Base-by-base conservation (phyloP, 352 stramenopile genomes). In the Globisporangium okanoganense region DNA sequence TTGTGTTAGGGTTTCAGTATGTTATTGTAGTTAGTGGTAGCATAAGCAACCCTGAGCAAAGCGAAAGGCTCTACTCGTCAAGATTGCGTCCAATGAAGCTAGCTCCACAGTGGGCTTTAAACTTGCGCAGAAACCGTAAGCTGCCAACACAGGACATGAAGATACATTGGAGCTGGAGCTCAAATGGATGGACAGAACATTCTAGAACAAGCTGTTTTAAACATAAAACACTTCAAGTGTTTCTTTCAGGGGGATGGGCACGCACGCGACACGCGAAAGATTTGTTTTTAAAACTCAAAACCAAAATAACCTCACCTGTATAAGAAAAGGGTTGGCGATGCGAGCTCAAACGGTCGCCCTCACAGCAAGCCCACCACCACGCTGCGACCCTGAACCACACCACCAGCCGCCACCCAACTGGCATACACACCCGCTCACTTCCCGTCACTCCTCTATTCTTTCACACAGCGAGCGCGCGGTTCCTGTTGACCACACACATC, bases 141-240 rank as follows among this genome's bases (percentile, higher is more conserved):
- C 12, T 13, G 47, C 16, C 24, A 22, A 9, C 16, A 16, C 2
- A 38, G 25, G 6, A 6, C 29, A 7, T 22, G 33, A 41, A 41
- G 29, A 55, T 18, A 0, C 20, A 1, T 41, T 27, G 16, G 38
- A 55, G 49, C 8, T 24, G 9, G 29, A 41, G 27, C 16, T 0
- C 12, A 20, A 24, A 16, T 14, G 27, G 29, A 55, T 55, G 52
- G 20, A 13, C 7, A 35, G 52, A 58, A 36, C 13, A 58, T 58
- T 58, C 52, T 47, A 58, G 52, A 58, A 58, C 7, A 58, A 36
- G 29, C 13, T 41, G 49, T 41, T 41, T 41, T 41, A 55, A 55
- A 29, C 49, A 41, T 1, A 41, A 27, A 45, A 45, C 7, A 33
- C 29, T 33, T 33, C 29, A 33, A 6, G 8, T 43, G 31, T 27